Conservation (phyloP, 495 filamentous ascomycete genomes). For the Penicillium verhagenii region DNA sequence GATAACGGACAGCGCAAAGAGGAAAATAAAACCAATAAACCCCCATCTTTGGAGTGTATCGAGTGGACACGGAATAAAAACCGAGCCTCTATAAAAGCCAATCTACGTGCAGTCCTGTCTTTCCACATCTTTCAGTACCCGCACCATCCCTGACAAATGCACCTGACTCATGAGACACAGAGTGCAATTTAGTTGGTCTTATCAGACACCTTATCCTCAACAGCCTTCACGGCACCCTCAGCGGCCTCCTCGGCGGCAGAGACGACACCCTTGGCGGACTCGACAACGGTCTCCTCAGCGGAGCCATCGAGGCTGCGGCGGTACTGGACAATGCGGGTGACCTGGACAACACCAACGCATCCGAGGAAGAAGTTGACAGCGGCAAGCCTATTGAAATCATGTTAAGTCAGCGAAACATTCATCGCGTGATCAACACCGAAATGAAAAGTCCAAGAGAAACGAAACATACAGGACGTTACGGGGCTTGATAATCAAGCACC, state of each 20-base stretch:
- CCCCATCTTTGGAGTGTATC: background rate
- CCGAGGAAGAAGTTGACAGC: conserved; percentile 98
- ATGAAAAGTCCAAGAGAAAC: background rate
- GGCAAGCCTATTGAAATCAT: conserved; percentile 64
- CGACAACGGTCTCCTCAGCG: conserved; percentile 44
- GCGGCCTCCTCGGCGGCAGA: conserved; percentile 25
- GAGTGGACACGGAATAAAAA: background rate
- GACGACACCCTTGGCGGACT: conserved; percentile 35
- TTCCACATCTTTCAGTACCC: conserved; percentile 7
- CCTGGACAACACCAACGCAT: conserved; percentile 78
- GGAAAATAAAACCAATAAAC: background rate
- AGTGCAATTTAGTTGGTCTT: conserved; percentile 24
- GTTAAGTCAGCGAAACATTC: conserved; percentile 4
- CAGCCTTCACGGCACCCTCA: conserved; percentile 13
- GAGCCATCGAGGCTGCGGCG: conserved; percentile 55
- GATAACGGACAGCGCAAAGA: background rate
- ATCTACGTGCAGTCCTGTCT: conserved; percentile 9
- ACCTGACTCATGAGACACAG: background rate
- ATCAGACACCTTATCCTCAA: conserved; percentile 23
- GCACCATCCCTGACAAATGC: background rate
- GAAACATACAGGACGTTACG: conserved; percentile 75
- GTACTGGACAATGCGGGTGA: conserved; percentile 71
- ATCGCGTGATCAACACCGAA: background rate
- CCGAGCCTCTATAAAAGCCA: conserved; percentile 8
- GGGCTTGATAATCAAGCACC: conserved; percentile 96